Evolutionary conservation across 495 filamentous ascomycete genomes (phyloP), one percentile per base, ranked within the genome.

Genomic region (Letharia columbiana): DNA sequence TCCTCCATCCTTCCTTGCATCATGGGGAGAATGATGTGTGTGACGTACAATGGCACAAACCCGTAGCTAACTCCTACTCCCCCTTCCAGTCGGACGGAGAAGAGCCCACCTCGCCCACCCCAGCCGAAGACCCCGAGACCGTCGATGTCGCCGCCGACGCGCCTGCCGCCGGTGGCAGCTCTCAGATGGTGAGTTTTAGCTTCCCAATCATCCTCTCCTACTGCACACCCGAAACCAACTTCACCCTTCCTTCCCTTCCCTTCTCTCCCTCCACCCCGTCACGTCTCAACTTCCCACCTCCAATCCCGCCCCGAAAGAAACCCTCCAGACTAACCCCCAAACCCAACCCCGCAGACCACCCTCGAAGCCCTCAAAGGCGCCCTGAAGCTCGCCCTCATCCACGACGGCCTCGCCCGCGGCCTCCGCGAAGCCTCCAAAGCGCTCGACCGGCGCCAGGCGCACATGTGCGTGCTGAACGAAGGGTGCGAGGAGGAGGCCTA

Each of bases 381-480:
- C 69, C 86, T 98, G 69, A 96, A 96, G 84, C 87, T 97, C 76
- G 91, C 94, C 41, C 91, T 98, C 72, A 97, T 98, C 88, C 92
- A 98, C 87, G 95, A 98, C 78, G 94, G 94, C 77, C 92, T 98
- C 68, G 95, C 94, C 68, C 94, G 94, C 76, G 94, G 94, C 79
- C 89, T 98, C 66, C 91, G 95, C 71, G 94, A 98, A 82, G 95
- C 95, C 62, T 88, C 86, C 82, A 98, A 98, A 86, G 91, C 94
- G 62, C 89, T 98, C 67, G 95, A 98, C 81, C 85, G 94, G 72
- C 90, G 95, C 71, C 91, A 98, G 84, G 94, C 94, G 39, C 95
- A 98, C 81, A 96, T 98, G 91, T 98, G 95, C 81, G 94, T 98
- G 72, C 86, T 98, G 66, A 98, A 98, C 84, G 94, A 98, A 85